phyloP scores from a whole-genome alignment of 805 yeast genomes.

The Lipomyces spencermartinsiae region DNA sequence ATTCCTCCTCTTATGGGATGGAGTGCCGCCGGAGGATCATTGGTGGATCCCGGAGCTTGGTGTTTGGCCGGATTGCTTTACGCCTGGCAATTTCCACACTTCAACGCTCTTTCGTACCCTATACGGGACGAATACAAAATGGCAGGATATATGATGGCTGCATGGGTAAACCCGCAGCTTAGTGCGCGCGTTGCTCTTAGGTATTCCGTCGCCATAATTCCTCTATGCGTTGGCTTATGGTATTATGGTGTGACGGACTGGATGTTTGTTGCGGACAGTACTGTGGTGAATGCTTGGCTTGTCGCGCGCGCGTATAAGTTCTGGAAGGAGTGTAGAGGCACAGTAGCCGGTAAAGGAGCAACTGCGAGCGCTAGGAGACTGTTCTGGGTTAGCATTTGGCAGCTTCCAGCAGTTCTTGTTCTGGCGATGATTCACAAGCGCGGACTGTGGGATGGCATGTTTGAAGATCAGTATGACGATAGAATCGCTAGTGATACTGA shows the following conservation, averaged over 20 bases:
- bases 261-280: constrained; percentile 80
- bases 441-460: constrained; percentile 89
- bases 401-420: constrained; percentile 85
- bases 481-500: not conserved
- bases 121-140: constrained; percentile 84
- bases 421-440: constrained; percentile 94
- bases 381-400: constrained; percentile 95
- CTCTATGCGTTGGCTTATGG: constrained; percentile 81
- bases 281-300: constrained; percentile 84
- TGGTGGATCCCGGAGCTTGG: constrained; percentile 83
- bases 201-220: constrained; percentile 91
- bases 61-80: constrained; percentile 84
- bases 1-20: constrained; percentile 99
- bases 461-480: constrained; percentile 31
- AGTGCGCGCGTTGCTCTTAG: constrained; percentile 94
- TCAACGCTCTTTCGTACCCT: constrained; percentile 87
- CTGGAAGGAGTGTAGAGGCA: constrained; percentile 69
- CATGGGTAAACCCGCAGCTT: constrained; percentile 86
- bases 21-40: constrained; percentile 81
- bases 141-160: constrained; percentile 98
- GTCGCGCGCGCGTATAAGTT: constrained; percentile 77
- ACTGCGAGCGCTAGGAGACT: constrained; percentile 77
- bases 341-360: constrained; percentile 19
- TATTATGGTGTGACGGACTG: constrained; percentile 84
- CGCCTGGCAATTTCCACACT: constrained; percentile 99